Percentiles rank a stretch among this genome's conserved stretches.
Evolutionary conservation across 139 green algal species (phyloP).

Genomic region (Pleodorina starrii): DNA sequence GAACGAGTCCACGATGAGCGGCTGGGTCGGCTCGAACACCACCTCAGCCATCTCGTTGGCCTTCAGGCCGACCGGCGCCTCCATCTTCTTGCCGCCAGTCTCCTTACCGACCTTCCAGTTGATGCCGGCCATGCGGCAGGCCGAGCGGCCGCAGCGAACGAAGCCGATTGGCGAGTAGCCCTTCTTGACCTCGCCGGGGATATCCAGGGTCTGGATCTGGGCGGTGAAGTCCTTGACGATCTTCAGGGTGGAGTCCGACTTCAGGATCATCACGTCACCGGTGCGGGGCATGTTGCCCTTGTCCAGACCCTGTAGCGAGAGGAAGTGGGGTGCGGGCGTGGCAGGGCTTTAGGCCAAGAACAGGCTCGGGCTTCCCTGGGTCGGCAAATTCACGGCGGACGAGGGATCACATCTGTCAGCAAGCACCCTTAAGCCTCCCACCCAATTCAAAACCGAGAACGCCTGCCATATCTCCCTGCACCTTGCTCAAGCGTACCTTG

Average conservation of each 20-base stretch:
- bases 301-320: constrained; percentile 84
- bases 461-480: no score
- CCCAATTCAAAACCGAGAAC: no score
- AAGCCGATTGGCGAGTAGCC: constrained; percentile 95
- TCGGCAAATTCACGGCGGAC: no score
- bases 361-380: no score
- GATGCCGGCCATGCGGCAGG: constrained; percentile 87
- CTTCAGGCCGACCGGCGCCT: constrained; percentile 89
- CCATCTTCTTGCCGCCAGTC: constrained; percentile 95
- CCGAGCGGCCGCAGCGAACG: constrained; percentile 90
- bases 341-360: no score
- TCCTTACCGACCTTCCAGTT: constrained; percentile 97
- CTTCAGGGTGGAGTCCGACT: constrained; percentile 89
- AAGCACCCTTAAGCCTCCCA: no score
- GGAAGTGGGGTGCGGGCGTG: no score
- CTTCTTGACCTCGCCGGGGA: constrained; percentile 92
- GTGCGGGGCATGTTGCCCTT: constrained; percentile 94
- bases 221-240: constrained; percentile 88
- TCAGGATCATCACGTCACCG: constrained; percentile 95
- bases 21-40: constrained; percentile 89
- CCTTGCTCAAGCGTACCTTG: constrained; percentile 71
- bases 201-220: constrained; percentile 95
- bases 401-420: no score
- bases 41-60: constrained; percentile 94
- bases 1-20: constrained; percentile 92